Evolutionary conservation across 1,284 basidiomycete genomes (phyloP).

Genomic region (Exobasidium cylindrosporum): DNA sequence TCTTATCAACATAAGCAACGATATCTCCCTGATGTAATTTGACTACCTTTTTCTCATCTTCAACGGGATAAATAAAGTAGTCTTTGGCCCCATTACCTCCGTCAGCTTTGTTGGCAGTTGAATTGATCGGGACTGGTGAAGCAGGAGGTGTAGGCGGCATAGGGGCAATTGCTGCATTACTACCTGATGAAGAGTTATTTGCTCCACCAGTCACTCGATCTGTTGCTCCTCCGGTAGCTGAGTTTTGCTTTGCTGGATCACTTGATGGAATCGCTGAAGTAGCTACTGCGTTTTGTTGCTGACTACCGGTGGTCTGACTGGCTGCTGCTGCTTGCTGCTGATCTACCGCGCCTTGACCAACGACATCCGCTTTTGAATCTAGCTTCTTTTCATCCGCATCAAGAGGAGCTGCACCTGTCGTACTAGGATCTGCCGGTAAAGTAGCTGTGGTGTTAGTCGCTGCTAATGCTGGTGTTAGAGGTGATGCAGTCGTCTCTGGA

Average conservation of each 20-base stretch:
- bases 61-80: background rate
- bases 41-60: background rate
- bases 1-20: slow-evolving; percentile 2
- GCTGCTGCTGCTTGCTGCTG: background rate
- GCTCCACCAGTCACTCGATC: background rate
- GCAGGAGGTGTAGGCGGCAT: background rate
- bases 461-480: background rate
- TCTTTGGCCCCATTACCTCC: background rate
- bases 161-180: background rate
- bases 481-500: background rate
- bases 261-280: background rate
- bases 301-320: background rate
- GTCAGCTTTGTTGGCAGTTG: background rate
- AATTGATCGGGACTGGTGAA: background rate
- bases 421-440: background rate
- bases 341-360: background rate
- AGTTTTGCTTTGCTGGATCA: background rate
- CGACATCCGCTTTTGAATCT: background rate
- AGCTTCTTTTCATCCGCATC: background rate
- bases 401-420: background rate
- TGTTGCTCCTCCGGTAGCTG: background rate
- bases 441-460: background rate
- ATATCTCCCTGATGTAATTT: slow-evolving; percentile 2
- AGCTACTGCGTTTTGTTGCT: background rate
- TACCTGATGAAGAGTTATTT: background rate